Conservation (phyloP, 306 rosid genomes). For the Prunus padus region DNA sequence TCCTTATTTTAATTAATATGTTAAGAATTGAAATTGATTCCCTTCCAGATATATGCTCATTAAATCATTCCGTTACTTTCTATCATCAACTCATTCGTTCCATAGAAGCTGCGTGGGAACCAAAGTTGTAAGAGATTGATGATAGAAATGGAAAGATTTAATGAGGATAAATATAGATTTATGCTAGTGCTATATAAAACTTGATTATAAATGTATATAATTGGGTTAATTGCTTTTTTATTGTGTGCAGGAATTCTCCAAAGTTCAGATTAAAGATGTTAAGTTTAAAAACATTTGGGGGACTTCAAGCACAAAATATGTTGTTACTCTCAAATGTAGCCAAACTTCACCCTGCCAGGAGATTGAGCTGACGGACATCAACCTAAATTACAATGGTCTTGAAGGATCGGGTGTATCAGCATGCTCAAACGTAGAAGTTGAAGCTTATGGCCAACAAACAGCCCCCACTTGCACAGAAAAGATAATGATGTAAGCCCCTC, state of each 20-base stretch:
- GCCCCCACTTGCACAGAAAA: not conserved
- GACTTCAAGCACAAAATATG: constrained; percentile 18
- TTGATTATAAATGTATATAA: not conserved
- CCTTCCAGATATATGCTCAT: no score
- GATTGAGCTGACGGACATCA: constrained; percentile 15
- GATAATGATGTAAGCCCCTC: not conserved
- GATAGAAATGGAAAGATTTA: no score
- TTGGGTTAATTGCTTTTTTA: not conserved
- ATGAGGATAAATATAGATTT: no score
- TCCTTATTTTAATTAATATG: no score
- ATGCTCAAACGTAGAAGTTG: constrained; percentile 15
- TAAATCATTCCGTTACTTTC: no score
- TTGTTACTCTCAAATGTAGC: constrained; percentile 26
- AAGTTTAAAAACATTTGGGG: constrained; percentile 28
- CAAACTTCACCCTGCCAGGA: constrained; percentile 20
- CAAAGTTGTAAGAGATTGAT: no score
- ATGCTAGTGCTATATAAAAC: no score
- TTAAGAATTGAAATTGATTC: no score
- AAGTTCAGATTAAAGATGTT: constrained; percentile 26
- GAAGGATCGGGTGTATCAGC: not conserved
- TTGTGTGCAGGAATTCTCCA: constrained; percentile 6
- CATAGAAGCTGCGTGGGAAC: no score
- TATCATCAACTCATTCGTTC: no score
- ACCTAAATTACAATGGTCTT: not conserved
- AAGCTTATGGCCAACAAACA: not conserved